These are phyloP conservation scores for Martiniozyma asiatica DNA, from an alignment of 1,139 yeast species.

Conservation along the genomic window DNA sequence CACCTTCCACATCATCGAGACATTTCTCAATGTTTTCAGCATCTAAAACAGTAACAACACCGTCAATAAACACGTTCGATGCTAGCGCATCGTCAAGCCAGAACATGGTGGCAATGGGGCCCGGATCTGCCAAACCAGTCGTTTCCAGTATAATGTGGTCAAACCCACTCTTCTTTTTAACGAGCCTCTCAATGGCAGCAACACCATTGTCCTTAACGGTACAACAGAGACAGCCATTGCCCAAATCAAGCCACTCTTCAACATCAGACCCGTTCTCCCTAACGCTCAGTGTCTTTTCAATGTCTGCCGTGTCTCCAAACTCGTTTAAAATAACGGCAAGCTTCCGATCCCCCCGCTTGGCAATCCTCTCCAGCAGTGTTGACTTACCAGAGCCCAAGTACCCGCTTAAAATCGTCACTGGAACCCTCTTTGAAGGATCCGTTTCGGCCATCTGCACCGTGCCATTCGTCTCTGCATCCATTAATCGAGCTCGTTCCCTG, in stretches of 20 bases:
- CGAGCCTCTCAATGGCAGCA: conserved; percentile 79
- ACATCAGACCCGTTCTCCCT: conserved; percentile 49
- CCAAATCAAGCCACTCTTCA: conserved; percentile 92
- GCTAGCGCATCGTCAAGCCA: conserved; percentile 90
- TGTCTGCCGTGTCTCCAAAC: conserved; percentile 79
- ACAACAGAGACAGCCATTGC: conserved; percentile 94
- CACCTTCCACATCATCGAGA: conserved; percentile 52
- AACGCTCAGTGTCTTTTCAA: conserved; percentile 78
- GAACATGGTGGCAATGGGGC: conserved; percentile 91
- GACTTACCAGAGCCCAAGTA: conserved; percentile 93
- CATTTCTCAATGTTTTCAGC: conserved; percentile 54
- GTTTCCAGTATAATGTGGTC: conserved; percentile 89
- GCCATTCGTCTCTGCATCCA: conserved; percentile 7
- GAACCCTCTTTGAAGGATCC: conserved; percentile 42
- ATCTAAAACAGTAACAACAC: conserved; percentile 87
- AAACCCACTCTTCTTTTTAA: conserved; percentile 53
- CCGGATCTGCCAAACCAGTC: conserved; percentile 98
- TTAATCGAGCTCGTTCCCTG: conserved; percentile 6
- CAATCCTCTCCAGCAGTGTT: conserved; percentile 65
- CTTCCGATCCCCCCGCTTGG: conserved; percentile 53
- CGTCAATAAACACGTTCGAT: conserved; percentile 80
- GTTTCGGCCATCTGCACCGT: conserved; percentile 11
- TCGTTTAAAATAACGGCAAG: conserved; percentile 88
- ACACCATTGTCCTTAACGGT: conserved; percentile 94
- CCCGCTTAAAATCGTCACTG: conserved; percentile 88